phyloP scores from a whole-genome alignment of 2,329 filamentous ascomycete species.

The Microdochium paspali region DNA sequence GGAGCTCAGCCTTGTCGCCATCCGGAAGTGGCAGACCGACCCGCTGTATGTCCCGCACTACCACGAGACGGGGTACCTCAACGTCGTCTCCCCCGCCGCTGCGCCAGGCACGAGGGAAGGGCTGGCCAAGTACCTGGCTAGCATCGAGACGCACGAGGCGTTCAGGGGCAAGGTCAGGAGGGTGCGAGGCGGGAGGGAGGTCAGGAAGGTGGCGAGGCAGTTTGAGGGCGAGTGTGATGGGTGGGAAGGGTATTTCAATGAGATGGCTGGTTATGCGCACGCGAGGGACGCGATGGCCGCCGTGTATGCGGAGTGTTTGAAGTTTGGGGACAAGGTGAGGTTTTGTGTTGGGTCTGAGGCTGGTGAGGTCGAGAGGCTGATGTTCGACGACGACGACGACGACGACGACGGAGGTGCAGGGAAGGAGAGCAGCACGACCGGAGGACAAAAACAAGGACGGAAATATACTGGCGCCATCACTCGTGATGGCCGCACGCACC shows the following conservation, averaged over 20 bases:
- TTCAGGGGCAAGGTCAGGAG: conserved; percentile 28
- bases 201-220: conserved; percentile 30
- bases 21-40: conserved; percentile 35
- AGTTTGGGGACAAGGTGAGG: conserved; percentile 11
- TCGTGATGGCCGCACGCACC: conserved; percentile 12
- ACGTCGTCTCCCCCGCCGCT: conserved; percentile 36
- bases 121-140: conserved; percentile 29
- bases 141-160: conserved; percentile 26
- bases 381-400: neutral
- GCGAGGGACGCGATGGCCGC: conserved; percentile 39
- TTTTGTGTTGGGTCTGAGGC: conserved; percentile 24
- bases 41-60: conserved; percentile 44
- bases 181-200: conserved; percentile 25
- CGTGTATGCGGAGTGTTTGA: conserved; percentile 30
- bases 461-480: conserved; percentile 16
- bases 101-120: conserved; percentile 36
- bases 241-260: conserved; percentile 52
- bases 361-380: neutral
- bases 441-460: neutral
- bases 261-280: conserved; percentile 46
- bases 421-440: neutral
- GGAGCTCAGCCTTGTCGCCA: conserved; percentile 36
- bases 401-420: neutral
- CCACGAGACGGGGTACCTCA: conserved; percentile 34
- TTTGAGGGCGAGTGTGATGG: conserved; percentile 30